These are phyloP conservation scores for Trichoderma afroharzianum DNA, from an alignment of 2,329 filamentous ascomycete genomes.

Conservation along the genomic window DNA sequence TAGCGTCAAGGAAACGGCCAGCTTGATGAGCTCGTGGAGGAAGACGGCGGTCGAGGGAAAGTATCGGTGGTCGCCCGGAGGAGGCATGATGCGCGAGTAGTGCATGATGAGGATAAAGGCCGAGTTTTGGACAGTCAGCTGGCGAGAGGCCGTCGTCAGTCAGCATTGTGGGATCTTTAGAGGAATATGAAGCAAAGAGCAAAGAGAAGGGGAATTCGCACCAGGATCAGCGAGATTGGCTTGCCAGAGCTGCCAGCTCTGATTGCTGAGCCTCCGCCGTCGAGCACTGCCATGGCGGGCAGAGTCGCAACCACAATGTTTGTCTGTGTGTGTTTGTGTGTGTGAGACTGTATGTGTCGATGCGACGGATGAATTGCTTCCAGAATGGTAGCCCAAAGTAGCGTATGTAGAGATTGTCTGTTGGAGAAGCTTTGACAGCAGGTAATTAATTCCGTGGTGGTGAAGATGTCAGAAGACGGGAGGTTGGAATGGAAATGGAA, in stretches of 20 bases:
- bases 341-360: neutral
- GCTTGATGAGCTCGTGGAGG: slow-evolving; percentile 87
- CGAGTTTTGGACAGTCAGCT: slow-evolving; percentile 75
- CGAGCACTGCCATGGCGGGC: slow-evolving; percentile 22
- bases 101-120: slow-evolving; percentile 81
- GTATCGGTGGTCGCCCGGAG: slow-evolving; percentile 77
- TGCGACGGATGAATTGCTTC: neutral
- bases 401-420: neutral
- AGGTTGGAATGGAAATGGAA: neutral
- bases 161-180: neutral
- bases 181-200: neutral
- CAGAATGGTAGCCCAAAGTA: too few species aligned
- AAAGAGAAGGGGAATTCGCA: slow-evolving; percentile 20
- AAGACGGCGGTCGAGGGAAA: slow-evolving; percentile 93
- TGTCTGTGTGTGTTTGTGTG: neutral
- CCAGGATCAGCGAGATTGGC: slow-evolving; percentile 25
- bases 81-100: slow-evolving; percentile 92
- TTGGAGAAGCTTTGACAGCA: neutral
- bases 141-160: neutral
- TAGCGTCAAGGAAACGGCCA: slow-evolving; percentile 80
- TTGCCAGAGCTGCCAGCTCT: slow-evolving; percentile 20
- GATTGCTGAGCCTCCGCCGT: slow-evolving; percentile 12
- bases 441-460: neutral
- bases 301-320: neutral
- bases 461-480: neutral